Evolutionary conservation across 208 protist species (phyloP).

Genomic region (Acanthamoeba lenticulata): DNA sequence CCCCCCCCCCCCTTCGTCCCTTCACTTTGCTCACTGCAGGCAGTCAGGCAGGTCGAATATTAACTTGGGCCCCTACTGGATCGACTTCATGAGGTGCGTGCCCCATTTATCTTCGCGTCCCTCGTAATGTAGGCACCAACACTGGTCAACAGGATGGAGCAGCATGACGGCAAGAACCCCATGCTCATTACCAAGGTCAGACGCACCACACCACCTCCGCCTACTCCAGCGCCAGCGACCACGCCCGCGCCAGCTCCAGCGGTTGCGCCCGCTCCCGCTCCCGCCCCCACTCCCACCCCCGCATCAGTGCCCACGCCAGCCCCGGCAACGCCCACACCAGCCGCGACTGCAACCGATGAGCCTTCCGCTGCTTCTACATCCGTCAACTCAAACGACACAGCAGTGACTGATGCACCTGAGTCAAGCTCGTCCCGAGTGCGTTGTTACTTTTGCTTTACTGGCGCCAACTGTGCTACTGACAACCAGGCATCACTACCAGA

Average conservation of each 20-base stretch:
- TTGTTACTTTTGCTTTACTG: too few species aligned
- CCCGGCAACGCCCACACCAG: background rate
- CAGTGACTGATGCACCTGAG: too few species aligned
- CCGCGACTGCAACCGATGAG: too few species aligned
- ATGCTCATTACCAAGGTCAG: constrained; percentile 4
- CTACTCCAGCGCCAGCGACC: background rate
- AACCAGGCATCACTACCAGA: too few species aligned
- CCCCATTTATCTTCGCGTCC: background rate
- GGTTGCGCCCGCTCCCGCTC: background rate
- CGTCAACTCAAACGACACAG: too few species aligned
- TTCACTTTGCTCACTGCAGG: too few species aligned
- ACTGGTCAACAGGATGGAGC: background rate
- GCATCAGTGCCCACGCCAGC: too few species aligned
- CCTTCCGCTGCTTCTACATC: background rate
- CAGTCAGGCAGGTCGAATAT: background rate
- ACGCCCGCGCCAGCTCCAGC: background rate
- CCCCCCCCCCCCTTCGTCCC: too few species aligned
- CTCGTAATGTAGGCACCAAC: background rate
- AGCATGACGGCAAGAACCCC: constrained; percentile 17
- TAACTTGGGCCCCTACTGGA: background rate
- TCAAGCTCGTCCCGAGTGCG: too few species aligned
- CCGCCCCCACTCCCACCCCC: background rate
- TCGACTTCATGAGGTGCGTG: background rate
- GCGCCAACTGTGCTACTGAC: too few species aligned
- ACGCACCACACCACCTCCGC: background rate